Conservation (phyloP, 1,139 yeast genomes). For the Blastobotrys illinoisensis region DNA sequence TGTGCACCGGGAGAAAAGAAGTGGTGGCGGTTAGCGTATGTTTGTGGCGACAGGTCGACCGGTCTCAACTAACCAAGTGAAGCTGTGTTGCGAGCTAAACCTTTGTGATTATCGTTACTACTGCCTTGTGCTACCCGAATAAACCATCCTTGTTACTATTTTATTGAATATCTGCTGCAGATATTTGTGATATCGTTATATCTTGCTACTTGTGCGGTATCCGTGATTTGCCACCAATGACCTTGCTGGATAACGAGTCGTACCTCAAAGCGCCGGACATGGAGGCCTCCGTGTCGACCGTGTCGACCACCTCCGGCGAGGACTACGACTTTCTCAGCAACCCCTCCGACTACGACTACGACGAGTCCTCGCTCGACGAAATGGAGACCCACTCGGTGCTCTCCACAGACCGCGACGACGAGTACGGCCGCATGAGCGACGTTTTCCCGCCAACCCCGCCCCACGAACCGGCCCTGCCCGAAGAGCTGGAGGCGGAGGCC, state of each 20-base stretch:
- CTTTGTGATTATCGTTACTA: not conserved
- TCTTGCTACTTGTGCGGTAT: not conserved
- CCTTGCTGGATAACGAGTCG: not conserved
- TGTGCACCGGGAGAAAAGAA: no score
- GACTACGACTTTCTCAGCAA: conserved; percentile 16
- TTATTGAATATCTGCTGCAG: no score
- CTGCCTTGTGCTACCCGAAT: not conserved
- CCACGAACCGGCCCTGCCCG: not conserved
- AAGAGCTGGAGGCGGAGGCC: not conserved
- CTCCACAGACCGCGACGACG: conserved; percentile 5
- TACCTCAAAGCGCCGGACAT: not conserved
- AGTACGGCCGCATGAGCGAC: conserved; percentile 2
- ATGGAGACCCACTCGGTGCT: conserved; percentile 7
- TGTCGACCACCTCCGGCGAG: conserved; percentile 3
- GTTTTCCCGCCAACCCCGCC: conserved; percentile 6
- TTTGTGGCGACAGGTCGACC: not conserved
- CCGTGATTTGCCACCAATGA: not conserved
- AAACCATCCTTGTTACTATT: not conserved
- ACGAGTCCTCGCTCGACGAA: conserved; percentile 1
- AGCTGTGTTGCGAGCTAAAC: not conserved
- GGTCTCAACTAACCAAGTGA: not conserved
- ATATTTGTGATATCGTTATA: no score
- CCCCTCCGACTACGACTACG: conserved; percentile 15
- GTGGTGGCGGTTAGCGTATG: not conserved
- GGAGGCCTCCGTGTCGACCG: not conserved